These are phyloP conservation scores for Yarrowia divulgata DNA, from an alignment of 805 yeast genomes.

Conservation along the genomic window DNA sequence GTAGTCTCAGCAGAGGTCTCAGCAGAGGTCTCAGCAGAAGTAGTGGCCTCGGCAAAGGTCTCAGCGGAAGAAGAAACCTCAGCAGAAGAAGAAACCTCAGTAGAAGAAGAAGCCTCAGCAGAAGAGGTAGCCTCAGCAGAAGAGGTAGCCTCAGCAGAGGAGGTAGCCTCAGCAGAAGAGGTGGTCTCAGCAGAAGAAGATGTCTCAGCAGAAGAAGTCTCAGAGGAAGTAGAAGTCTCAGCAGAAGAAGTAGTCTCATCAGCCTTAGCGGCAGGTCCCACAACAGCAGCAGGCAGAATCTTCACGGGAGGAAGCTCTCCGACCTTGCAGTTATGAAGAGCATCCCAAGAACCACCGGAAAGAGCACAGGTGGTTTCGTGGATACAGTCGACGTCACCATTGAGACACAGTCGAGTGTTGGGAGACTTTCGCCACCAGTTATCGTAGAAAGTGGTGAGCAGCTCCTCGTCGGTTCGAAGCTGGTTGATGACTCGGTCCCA, in stretches of 20 bases:
- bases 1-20: too few species aligned
- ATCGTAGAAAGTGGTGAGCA: conserved; percentile 12
- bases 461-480: neutral
- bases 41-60: neutral
- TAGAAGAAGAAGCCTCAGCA: neutral
- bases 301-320: neutral
- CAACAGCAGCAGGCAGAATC: neutral
- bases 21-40: too few species aligned
- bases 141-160: neutral
- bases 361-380: conserved; percentile 1
- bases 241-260: neutral
- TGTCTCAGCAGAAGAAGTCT: neutral
- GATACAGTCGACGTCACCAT: conserved; percentile 1
- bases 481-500: conserved; percentile 56
- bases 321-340: conserved; percentile 1
- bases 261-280: too few species aligned
- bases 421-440: conserved; percentile 31
- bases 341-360: conserved; percentile 10
- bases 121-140: neutral
- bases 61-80: neutral
- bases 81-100: neutral
- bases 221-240: neutral
- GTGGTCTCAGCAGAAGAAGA: neutral
- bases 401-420: neutral
- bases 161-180: neutral